Evolutionary conservation across 345 rosid species (phyloP), one percentile per base, ranked within the genome.

Genomic region (Sisymbrium irio): DNA sequence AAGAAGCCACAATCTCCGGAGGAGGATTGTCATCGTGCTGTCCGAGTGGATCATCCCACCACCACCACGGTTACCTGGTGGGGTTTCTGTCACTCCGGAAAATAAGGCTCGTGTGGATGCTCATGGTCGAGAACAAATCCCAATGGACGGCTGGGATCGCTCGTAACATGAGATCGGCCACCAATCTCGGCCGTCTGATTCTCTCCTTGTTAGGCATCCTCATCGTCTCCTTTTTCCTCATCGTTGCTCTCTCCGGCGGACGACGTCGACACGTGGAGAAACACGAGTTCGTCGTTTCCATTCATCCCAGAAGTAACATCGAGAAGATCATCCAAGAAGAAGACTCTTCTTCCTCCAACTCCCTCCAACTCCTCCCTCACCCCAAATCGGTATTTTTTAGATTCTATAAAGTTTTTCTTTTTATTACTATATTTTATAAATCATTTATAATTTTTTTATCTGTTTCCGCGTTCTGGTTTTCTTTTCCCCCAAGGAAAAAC

Each of bases 101-200:
- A 30, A 9, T 66, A 6, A 71, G 65, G 45, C 77, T 72, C 35
- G 74, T 78, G 54, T 81, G 86, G 87, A 69, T 78, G 45, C 49
- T 82, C 2, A 73, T 79, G 75, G 50, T 79, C 6, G 91, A 85
- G 62, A 80, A 87, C 35, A 64, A 47, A 32, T 69, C 80, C 33
- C 80, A 71, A n/a, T 73, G 84, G 83, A 68, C 84, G 77, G 80
- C 78, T 41, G 40, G 78, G 57, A 74, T 83, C 73, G 75, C 33
- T 42, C 85, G 79, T 53, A 55, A 82, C 7, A 51, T 86, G 85
- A 82, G 87, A 81, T 76, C 83, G 0, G 70, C 96, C 22, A 85
- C 79, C 60, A 80, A 77, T 62, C 44, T 76, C 53, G 85, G 85
- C 49, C 87, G 94, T 4, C 80, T 67, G 67, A 53, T 89, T 32